Percentiles rank a stretch among this genome's conserved stretches.
Evolutionary conservation across 805 yeast genomes (phyloP).

Genomic region (Starmerella riodocensis): DNA sequence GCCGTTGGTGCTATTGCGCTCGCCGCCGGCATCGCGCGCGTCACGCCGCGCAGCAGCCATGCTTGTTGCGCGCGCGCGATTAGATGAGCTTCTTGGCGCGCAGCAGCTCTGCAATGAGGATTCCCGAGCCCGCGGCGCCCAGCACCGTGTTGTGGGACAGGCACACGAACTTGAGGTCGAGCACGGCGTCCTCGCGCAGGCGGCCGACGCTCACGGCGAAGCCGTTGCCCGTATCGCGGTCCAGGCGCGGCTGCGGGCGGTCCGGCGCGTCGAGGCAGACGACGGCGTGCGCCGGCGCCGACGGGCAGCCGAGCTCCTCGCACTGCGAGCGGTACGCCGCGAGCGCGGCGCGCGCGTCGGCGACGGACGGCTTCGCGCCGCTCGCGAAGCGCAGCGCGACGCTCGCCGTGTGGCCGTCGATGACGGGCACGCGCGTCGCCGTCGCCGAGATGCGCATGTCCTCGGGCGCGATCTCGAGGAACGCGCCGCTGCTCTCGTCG

Average conservation of each 20-base stretch:
- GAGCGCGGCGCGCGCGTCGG: constrained; percentile 57
- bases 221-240: constrained; percentile 88
- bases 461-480: constrained; percentile 30
- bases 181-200: constrained; percentile 80
- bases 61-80: constrained; percentile 4
- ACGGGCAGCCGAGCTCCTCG: constrained; percentile 59
- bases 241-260: constrained; percentile 96
- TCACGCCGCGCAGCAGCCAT: too few species aligned
- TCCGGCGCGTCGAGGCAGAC: constrained; percentile 83
- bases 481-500: constrained; percentile 33
- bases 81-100: constrained; percentile 62
- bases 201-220: constrained; percentile 93
- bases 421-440: constrained; percentile 92
- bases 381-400: constrained; percentile 72
- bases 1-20: too few species aligned
- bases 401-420: constrained; percentile 96
- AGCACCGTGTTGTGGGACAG: constrained; percentile 92
- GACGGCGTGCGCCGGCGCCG: constrained; percentile 87
- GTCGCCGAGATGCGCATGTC: constrained; percentile 86
- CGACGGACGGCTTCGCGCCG: constrained; percentile 74
- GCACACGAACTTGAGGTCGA: constrained; percentile 94
- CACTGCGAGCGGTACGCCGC: constrained; percentile 76
- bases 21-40: too few species aligned
- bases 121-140: constrained; percentile 98
- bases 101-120: constrained; percentile 84